Evolutionary conservation across 495 filamentous ascomycete genomes (phyloP).

Genomic region (Hyaloscypha bicolor): DNA sequence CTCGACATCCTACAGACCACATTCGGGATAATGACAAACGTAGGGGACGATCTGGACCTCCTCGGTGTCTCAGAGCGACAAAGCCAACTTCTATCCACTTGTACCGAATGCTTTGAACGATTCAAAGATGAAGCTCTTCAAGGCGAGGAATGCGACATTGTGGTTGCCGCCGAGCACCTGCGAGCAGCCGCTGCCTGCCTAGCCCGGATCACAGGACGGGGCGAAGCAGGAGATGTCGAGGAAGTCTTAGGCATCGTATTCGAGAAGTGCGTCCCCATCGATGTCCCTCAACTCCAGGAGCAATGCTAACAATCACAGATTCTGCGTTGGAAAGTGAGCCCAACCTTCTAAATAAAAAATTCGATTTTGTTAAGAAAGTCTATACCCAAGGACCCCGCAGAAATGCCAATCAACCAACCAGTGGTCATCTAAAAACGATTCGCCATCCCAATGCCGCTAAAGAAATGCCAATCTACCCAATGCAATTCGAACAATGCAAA

Average conservation of each 20-base stretch:
- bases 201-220: slow-evolving; percentile 84
- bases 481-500: background rate
- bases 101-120: slow-evolving; percentile 64
- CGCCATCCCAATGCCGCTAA: slow-evolving; percentile 5
- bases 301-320: slow-evolving; percentile 40
- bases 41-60: slow-evolving; percentile 69
- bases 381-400: background rate
- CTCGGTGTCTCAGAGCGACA: slow-evolving; percentile 91
- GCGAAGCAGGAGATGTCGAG: slow-evolving; percentile 89
- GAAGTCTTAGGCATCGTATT: slow-evolving; percentile 97
- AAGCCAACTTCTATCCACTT: slow-evolving; percentile 74
- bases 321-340: slow-evolving; percentile 71
- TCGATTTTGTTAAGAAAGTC: background rate
- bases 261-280: slow-evolving; percentile 81
- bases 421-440: slow-evolving; percentile 6
- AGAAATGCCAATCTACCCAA: background rate
- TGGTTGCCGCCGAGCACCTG: slow-evolving; percentile 88
- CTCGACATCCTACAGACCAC: slow-evolving; percentile 64
- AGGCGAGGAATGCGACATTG: slow-evolving; percentile 70
- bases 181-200: slow-evolving; percentile 80
- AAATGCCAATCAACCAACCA: slow-evolving; percentile 4
- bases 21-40: slow-evolving; percentile 73
- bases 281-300: background rate
- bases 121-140: slow-evolving; percentile 58
- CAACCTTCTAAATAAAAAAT: background rate